Percentiles rank a stretch among this genome's conserved stretches.
Conservation (phyloP, 352 stramenopile species). For the Sclerospora graminicola region DNA sequence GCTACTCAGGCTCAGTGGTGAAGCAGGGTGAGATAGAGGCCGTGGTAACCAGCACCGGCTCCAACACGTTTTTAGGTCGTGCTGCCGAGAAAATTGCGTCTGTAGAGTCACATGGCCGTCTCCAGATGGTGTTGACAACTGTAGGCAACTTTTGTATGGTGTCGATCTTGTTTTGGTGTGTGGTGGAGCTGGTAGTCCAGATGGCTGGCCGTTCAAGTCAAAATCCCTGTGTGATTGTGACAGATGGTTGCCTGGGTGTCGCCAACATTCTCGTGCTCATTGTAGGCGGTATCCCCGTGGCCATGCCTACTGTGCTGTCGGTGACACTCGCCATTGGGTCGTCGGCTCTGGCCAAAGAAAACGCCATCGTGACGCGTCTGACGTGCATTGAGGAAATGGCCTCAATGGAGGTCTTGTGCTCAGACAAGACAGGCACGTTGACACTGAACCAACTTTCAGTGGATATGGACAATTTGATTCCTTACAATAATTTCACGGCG, state of each 20-base stretch:
- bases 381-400: slow-evolving; percentile 90
- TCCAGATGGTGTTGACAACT: slow-evolving; percentile 90
- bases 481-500: slow-evolving; percentile 51
- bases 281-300: slow-evolving; percentile 88
- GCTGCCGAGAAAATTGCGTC: slow-evolving; percentile 72
- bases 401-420: slow-evolving; percentile 88
- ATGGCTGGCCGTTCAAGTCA: slow-evolving; percentile 55
- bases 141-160: slow-evolving; percentile 88
- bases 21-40: slow-evolving; percentile 88
- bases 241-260: slow-evolving; percentile 52
- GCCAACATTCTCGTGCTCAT: slow-evolving; percentile 84
- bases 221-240: slow-evolving; percentile 81
- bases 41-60: slow-evolving; percentile 80
- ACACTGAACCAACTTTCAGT: slow-evolving; percentile 95
- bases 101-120: slow-evolving; percentile 64
- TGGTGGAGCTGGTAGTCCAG: slow-evolving; percentile 81
- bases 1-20: slow-evolving; percentile 77
- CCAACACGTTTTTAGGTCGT: slow-evolving; percentile 87
- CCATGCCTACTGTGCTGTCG: slow-evolving; percentile 89
- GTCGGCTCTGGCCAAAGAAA: slow-evolving; percentile 80
- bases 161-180: slow-evolving; percentile 79
- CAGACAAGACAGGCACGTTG: slow-evolving; percentile 88
- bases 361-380: slow-evolving; percentile 88
- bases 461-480: slow-evolving; percentile 75
- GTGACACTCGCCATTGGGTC: slow-evolving; percentile 89